Evolutionary conservation across 2,329 filamentous ascomycete species (phyloP), one percentile per base, ranked within the genome.

Genomic region (Arachnopeziza araneosa): DNA sequence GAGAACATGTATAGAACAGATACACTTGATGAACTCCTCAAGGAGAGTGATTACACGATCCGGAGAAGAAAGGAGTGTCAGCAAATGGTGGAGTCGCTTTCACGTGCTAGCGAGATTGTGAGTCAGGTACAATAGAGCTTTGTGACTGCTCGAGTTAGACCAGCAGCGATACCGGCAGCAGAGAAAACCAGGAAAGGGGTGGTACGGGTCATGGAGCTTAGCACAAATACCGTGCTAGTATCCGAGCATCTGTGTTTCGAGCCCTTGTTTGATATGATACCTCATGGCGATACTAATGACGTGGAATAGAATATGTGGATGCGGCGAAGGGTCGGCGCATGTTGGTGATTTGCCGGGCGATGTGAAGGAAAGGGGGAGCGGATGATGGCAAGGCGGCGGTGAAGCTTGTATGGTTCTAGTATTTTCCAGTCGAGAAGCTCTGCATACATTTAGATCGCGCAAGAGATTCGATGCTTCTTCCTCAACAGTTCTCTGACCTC

Each of bases 41-140:
- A 96, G 83, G 95, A 99, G 78, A 96, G 91, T 73, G 95, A 99
- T 76, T 98, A 96, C 81, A 99, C 95, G 2, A 83, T 96, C 71
- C 86, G 93, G 70, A 84, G 95, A 75, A 85, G 95, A 75, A 99
- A 99, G 82, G 95, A 99, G 77, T 99, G 95, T 77, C 92, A 96
- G 78, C 92, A 97, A 77, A 99, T 99, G 95, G 95, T 99, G 56
- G 95, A 99, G 77, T 96, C 90, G 58, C 80, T 99, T 71, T 79
- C 83, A 68, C 89, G 90, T 76, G 95, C 95, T 60, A 95, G 87
- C 76, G 95, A 99, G 80, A 98, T 99, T 78, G 95, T 99, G 74
- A 93, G 91, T 77, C 84, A 88, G 74, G 85, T 88, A 36, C 71
- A 73, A 68, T 74, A 73, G 62, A 60, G 22, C 22, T 10, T 44